These are phyloP conservation scores for Neocatenulostroma microsporum DNA, from an alignment of 2,329 filamentous ascomycete genomes.

Conservation along the genomic window DNA sequence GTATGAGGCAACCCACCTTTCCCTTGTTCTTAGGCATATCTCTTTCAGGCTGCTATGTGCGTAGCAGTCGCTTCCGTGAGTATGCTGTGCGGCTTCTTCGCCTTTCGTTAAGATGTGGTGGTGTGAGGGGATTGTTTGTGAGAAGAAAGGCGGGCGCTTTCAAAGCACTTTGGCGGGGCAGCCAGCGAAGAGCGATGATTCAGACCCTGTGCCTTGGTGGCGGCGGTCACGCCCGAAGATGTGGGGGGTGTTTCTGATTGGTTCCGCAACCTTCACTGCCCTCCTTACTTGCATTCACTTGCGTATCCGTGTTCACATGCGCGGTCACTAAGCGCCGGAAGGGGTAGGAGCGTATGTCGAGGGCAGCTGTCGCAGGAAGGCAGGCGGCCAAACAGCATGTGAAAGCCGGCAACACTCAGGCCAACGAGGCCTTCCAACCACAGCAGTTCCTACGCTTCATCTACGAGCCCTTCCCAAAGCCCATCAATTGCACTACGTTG, in stretches of 20 bases:
- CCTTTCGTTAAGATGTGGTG: slow-evolving; percentile 9
- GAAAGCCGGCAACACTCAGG: slow-evolving; percentile 3
- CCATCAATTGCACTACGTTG: slow-evolving; percentile 25
- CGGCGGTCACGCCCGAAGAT: too few relatives aligned
- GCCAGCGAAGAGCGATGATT: too few relatives aligned
- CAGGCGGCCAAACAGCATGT: slow-evolving; percentile 3
- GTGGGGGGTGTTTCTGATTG: slow-evolving; percentile 3
- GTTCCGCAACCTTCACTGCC: background rate
- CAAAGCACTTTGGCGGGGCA: slow-evolving; percentile 4
- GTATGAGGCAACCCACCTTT: slow-evolving; percentile 65
- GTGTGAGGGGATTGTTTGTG: background rate
- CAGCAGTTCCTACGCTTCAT: slow-evolving; percentile 12
- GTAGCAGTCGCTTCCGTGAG: slow-evolving; percentile 8
- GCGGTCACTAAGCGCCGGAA: too few relatives aligned
- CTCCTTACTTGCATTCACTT: background rate
- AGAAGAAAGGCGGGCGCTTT: background rate
- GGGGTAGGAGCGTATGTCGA: background rate
- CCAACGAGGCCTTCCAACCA: slow-evolving; percentile 1
- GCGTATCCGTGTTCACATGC: too few relatives aligned
- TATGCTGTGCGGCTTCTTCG: slow-evolving; percentile 19
- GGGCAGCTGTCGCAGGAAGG: background rate
- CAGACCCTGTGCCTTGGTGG: too few relatives aligned
- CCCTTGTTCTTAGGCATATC: slow-evolving; percentile 99
- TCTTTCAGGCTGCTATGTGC: slow-evolving; percentile 22
- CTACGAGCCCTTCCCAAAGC: slow-evolving; percentile 16